Evolutionary conservation across 2,329 filamentous ascomycete species (phyloP).

Genomic region (Trichoderma sp.): DNA sequence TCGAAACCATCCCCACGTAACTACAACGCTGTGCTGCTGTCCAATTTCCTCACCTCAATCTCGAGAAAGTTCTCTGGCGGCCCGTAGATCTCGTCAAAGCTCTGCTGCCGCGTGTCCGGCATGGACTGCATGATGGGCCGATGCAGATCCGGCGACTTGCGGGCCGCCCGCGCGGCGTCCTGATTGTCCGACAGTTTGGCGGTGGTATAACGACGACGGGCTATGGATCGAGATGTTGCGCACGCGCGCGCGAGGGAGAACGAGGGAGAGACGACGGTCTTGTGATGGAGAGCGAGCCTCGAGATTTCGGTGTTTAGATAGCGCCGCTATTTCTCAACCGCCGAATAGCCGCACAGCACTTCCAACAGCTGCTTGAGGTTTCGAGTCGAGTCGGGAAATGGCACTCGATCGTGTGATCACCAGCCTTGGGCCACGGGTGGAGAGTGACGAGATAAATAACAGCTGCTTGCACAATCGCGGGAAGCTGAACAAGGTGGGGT

Average conservation of each 20-base stretch:
- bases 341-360: not conserved
- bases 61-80: slow-evolving; percentile 98
- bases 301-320: not conserved
- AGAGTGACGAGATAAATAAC: slow-evolving; percentile 12
- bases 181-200: slow-evolving; percentile 45
- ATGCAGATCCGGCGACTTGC: slow-evolving; percentile 38
- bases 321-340: not conserved
- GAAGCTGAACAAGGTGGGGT: not conserved
- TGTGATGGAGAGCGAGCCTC: not conserved
- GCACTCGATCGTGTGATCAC: slow-evolving; percentile 16
- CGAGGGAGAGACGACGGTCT: not conserved
- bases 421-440: slow-evolving; percentile 9
- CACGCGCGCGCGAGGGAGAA: not conserved
- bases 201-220: slow-evolving; percentile 23
- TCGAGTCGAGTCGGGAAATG: not conserved
- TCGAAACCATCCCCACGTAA: not conserved
- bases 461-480: slow-evolving; percentile 10
- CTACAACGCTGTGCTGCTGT: not conserved
- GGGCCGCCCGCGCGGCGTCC: slow-evolving; percentile 33
- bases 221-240: not conserved
- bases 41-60: slow-evolving; percentile 68
- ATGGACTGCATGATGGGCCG: slow-evolving; percentile 62
- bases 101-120: slow-evolving; percentile 79
- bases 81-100: slow-evolving; percentile 98
- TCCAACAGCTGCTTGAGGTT: not conserved